phyloP scores from a whole-genome alignment of 169 alveolate species.

The Cyclospora cayetanensis region DNA sequence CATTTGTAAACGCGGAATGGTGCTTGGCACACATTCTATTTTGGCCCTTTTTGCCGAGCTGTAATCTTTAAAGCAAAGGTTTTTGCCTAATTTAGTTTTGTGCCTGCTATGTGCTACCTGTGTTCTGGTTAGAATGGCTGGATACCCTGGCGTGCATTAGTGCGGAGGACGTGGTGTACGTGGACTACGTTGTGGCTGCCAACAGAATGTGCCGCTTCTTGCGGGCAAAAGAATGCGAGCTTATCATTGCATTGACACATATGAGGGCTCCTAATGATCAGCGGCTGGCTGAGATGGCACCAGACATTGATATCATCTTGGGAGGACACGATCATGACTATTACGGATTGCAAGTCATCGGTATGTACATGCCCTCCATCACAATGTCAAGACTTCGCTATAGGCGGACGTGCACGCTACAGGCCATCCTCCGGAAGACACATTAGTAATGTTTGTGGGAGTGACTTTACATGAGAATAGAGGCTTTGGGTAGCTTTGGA shows the following conservation, averaged over 20 bases:
- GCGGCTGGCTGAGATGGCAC: conserved; percentile 81
- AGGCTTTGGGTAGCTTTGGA: too few relatives aligned
- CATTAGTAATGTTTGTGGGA: too few relatives aligned
- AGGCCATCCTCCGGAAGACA: too few relatives aligned
- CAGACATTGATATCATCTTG: conserved; percentile 87
- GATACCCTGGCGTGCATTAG: conserved; percentile 85
- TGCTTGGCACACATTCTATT: too few relatives aligned
- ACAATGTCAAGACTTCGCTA: background rate
- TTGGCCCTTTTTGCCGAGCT: too few relatives aligned
- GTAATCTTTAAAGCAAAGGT: too few relatives aligned
- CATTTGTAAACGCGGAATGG: too few relatives aligned
- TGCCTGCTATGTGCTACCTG: too few relatives aligned
- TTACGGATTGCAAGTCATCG: conserved; percentile 75
- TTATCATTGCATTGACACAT: conserved; percentile 93
- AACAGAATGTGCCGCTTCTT: conserved; percentile 76
- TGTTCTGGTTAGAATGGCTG: conserved; percentile 84
- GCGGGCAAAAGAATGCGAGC: conserved; percentile 85
- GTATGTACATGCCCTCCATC: background rate
- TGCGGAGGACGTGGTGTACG: conserved; percentile 83
- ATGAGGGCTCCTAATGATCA: conserved; percentile 91
- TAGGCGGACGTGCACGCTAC: conserved; percentile 68
- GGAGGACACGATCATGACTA: conserved; percentile 94
- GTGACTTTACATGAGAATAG: too few relatives aligned
- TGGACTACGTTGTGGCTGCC: conserved; percentile 84
- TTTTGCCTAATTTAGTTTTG: too few relatives aligned